Base-by-base conservation (phyloP, 768 basidiomycete species). In the Amanita rimosa region DNA sequence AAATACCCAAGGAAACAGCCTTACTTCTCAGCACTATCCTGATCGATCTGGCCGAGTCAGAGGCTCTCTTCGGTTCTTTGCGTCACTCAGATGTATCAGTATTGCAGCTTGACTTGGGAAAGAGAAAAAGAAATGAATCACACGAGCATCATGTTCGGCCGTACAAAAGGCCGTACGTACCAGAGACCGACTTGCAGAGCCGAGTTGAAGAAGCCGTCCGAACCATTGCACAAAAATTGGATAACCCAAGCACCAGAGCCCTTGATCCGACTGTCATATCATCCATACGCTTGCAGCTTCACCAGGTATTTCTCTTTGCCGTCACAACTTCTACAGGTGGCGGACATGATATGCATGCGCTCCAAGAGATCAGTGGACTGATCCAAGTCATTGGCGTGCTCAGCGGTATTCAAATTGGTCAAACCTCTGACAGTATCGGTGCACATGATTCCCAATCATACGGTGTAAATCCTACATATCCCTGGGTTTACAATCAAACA, bases 371-470 rank as follows among this genome's bases (percentile, higher is more conserved):
- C 35, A 76, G 80, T 37, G 84, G 83, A n/a, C 70, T 90, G 46
- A 84, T 89, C 49, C 86, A 89, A 56, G 83, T 88, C 53, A 73
- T 90, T 38, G 85, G 85, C 16, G 82, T 89, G 29, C 74, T 90
- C 51, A 85, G 81, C 52, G 84, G 82, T 1, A 81, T 86, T 37
- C 83, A 79, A 55, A 88, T 90, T 46, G 67, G 73, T 6, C 68
- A 73, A 52, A 59, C 71, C 42, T 62, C 67, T 47, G 64, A 72
- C n/a, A 57, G 65, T 6, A 58, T 57, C 29, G 40, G 55, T 34
- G 60, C 63, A 50, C 64, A 63, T 19, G 14, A 22, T 4, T 57
- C 67, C 27, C 65, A 61, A 47, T 42, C 58, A 5, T 64, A 58
- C 52, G 57, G 64, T 19, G 59, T 64, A 27, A 61, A 58, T 48